A percentile compares a stretch with the other conserved stretches of the same genome.
Evolutionary conservation across 169 alveolate species (phyloP).

Genomic region (Eimeria necatrix): DNA sequence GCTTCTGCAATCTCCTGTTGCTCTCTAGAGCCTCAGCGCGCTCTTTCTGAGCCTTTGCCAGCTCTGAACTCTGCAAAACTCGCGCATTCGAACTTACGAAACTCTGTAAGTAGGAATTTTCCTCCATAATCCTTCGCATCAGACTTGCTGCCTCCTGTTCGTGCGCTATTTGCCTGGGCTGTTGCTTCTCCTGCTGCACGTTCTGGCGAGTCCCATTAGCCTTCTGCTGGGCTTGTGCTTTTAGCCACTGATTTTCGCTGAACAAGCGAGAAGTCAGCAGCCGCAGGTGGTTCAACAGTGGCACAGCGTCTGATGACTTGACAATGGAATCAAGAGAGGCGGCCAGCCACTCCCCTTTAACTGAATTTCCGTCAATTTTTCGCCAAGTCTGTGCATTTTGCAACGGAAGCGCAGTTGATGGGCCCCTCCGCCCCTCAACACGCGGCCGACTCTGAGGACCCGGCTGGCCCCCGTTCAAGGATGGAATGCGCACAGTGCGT

Average conservation of each 20-base stretch:
- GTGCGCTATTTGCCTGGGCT: background rate
- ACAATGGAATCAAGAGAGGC: constrained; percentile 41
- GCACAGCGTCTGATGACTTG: constrained; percentile 64
- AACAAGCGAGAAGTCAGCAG: constrained; percentile 48
- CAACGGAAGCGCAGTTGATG: constrained; percentile 7
- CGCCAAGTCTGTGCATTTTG: background rate
- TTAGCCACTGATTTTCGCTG: background rate
- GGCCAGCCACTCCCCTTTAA: constrained; percentile 36
- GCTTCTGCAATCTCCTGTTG: constrained; percentile 62
- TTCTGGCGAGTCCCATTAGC: background rate
- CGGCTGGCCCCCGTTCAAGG: background rate
- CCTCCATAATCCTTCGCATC: constrained; percentile 15
- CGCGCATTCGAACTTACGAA: constrained; percentile 35
- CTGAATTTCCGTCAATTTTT: background rate
- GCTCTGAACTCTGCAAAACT: constrained; percentile 55
- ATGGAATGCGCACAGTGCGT: constrained; percentile 30
- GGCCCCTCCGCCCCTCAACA: background rate
- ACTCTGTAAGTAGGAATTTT: constrained; percentile 51
- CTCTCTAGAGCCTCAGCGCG: constrained; percentile 53
- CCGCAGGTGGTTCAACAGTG: constrained; percentile 68
- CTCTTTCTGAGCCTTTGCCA: constrained; percentile 41
- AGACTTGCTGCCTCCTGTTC: constrained; percentile 42
- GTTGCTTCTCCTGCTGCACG: background rate
- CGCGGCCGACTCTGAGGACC: constrained; percentile 19
- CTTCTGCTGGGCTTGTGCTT: background rate